phyloP scores from a whole-genome alignment of 768 basidiomycete species.

The Auriscalpium vulgare region DNA sequence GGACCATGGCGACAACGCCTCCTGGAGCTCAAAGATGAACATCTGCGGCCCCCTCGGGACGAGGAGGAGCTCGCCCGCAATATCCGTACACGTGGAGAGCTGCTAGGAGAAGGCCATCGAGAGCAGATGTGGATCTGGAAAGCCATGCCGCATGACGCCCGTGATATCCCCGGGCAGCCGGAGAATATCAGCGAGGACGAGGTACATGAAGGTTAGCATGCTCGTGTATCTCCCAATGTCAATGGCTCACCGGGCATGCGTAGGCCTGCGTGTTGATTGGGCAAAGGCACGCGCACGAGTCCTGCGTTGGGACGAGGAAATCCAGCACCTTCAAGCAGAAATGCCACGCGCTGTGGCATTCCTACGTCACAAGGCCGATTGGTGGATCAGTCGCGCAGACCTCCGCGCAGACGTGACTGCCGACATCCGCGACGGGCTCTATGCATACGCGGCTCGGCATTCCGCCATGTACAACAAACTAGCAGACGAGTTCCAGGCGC shows the following conservation, averaged over 20 bases:
- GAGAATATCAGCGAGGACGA: neutral
- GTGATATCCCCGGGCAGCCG: neutral
- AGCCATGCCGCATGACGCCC: neutral
- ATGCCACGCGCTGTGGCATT: neutral
- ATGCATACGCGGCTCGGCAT: neutral
- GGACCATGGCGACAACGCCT: neutral
- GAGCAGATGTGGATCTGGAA: slow-evolving; percentile 4
- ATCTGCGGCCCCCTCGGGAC: neutral
- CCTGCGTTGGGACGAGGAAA: neutral
- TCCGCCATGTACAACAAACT: neutral
- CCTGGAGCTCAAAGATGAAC: neutral
- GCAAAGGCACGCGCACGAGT: neutral
- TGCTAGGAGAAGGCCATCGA: neutral
- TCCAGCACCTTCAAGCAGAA: neutral
- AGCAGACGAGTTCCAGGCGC: neutral
- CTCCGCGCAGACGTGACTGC: neutral
- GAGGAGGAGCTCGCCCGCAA: neutral
- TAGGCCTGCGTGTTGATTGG: neutral
- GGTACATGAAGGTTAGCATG: neutral
- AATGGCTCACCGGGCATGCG: neutral
- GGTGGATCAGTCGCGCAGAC: neutral
- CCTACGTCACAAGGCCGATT: neutral
- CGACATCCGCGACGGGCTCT: neutral
- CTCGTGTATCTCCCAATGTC: neutral
- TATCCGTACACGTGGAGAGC: no score